phyloP scores from a whole-genome alignment of 2,329 filamentous ascomycete species.

The Graphium sp. region DNA sequence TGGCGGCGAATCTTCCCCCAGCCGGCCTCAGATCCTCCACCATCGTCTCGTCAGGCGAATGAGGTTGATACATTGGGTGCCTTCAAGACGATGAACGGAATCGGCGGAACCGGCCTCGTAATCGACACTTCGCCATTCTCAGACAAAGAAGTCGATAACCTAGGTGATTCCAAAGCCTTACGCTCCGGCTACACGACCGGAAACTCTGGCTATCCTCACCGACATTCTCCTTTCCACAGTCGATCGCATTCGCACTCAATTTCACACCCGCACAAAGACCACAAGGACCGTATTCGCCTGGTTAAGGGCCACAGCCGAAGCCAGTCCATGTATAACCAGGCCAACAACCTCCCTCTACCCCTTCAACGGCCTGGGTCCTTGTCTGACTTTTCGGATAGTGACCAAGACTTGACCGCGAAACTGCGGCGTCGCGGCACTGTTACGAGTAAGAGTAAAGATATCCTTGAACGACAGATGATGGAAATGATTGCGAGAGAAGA shows the following conservation, averaged over 20 bases:
- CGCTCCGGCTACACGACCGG: no score
- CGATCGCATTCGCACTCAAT: no score
- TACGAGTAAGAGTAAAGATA: conserved; percentile 27
- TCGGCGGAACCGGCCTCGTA: no score
- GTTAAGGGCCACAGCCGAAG: conserved; percentile 20
- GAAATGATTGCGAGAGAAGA: conserved; percentile 39
- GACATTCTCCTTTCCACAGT: no score
- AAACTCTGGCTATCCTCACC: no score
- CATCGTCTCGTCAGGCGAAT: neutral
- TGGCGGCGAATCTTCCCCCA: conserved; percentile 55
- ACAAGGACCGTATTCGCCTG: conserved; percentile 31
- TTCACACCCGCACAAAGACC: no score
- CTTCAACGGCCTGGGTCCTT: conserved; percentile 29
- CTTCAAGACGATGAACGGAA: no score
- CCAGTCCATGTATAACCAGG: conserved; percentile 28
- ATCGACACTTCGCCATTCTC: conserved; percentile 11
- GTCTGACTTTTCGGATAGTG: conserved; percentile 45
- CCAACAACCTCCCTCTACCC: conserved; percentile 33
- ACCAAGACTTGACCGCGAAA: conserved; percentile 23
- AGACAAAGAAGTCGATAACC: conserved; percentile 9
- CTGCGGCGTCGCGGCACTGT: conserved; percentile 27
- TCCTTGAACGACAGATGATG: conserved; percentile 44
- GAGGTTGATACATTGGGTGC: no score
- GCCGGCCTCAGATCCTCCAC: conserved; percentile 5
- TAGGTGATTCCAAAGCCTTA: conserved; percentile 13